Evolutionary conservation across 2,329 filamentous ascomycete genomes (phyloP).

Genomic region (Aspergillus ustus): DNA sequence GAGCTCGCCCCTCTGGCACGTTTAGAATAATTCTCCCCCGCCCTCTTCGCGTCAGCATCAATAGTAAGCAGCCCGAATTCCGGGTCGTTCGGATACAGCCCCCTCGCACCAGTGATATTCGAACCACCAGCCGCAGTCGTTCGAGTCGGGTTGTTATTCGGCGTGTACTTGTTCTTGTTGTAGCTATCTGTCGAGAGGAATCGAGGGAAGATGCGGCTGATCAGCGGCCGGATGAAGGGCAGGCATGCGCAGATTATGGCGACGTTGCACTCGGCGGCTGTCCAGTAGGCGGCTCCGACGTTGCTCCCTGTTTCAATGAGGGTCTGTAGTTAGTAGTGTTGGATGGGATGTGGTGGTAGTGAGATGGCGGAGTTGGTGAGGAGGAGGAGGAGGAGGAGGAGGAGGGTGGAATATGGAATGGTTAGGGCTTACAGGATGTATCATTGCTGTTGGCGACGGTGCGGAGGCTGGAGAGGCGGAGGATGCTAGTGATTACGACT

Average conservation of each 20-base stretch:
- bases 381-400: neutral
- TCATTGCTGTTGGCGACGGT: conserved; percentile 31
- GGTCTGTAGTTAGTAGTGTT: neutral
- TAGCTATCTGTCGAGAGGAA: conserved; percentile 35
- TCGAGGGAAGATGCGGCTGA: conserved; percentile 45
- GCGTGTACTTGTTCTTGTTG: conserved; percentile 30
- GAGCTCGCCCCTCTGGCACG: neutral
- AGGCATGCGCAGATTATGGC: conserved; percentile 49
- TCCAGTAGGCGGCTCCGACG: conserved; percentile 50
- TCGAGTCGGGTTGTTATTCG: conserved; percentile 20
- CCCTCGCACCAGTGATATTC: conserved; percentile 4
- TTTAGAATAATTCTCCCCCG: conserved; percentile 12
- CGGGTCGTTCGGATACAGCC: conserved; percentile 28
- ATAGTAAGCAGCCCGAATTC: conserved; percentile 37
- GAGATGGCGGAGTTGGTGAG: neutral
- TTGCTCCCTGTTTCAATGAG: conserved; percentile 25
- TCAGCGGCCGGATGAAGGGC: conserved; percentile 44
- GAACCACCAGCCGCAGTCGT: conserved; percentile 21
- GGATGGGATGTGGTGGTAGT: too few species aligned
- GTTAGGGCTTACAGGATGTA: conserved; percentile 31
- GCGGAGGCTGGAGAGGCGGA: conserved; percentile 35
- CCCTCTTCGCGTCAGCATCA: conserved; percentile 29
- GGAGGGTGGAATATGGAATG: too few species aligned
- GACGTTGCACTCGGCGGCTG: conserved; percentile 48
- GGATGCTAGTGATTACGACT: conserved; percentile 39